Conservation (phyloP, 345 rosid genomes). For the Odontarrhena argentea region DNA sequence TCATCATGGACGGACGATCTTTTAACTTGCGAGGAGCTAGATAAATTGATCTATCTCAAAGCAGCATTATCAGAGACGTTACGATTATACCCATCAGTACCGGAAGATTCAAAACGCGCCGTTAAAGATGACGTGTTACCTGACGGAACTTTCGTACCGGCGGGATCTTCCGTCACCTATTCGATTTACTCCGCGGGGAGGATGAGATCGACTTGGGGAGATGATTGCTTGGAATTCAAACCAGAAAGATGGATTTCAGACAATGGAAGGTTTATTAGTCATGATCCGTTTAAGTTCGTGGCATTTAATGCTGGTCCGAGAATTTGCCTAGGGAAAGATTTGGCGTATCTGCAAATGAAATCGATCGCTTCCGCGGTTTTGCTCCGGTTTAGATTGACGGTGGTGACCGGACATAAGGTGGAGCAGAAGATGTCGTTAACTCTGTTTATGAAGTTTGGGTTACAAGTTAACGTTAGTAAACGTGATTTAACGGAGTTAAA, state of each 20-base stretch:
- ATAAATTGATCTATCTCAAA: slow-evolving; percentile 71
- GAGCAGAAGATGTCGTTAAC: slow-evolving; percentile 99
- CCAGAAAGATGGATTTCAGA: slow-evolving; percentile 89
- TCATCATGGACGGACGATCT: slow-evolving; percentile 64
- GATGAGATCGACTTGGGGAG: slow-evolving; percentile 89
- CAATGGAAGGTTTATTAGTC: slow-evolving; percentile 60
- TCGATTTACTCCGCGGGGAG: slow-evolving; percentile 92
- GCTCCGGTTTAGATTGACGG: slow-evolving; percentile 66
- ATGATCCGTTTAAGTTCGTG: slow-evolving; percentile 76
- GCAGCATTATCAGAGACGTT: slow-evolving; percentile 90
- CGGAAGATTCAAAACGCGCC: slow-evolving; percentile 85
- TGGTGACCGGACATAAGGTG: slow-evolving; percentile 73
- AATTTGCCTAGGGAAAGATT: slow-evolving; percentile 77
- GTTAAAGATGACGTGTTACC: slow-evolving; percentile 77
- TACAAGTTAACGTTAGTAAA: slow-evolving; percentile 58
- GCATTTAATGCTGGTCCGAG: slow-evolving; percentile 97
- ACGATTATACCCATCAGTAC: slow-evolving; percentile 90
- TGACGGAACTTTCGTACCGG: slow-evolving; percentile 88
- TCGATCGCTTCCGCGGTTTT: slow-evolving; percentile 80
- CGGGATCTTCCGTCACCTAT: slow-evolving; percentile 87
- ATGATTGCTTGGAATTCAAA: slow-evolving; percentile 75
- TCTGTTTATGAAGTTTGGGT: slow-evolving; percentile 86
- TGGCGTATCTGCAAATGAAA: slow-evolving; percentile 93
- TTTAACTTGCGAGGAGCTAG: slow-evolving; percentile 65
- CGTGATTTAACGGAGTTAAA: slow-evolving; percentile 53